Conservation (phyloP, 2,329 filamentous ascomycete species). For the Dactylellina haptotyla region DNA sequence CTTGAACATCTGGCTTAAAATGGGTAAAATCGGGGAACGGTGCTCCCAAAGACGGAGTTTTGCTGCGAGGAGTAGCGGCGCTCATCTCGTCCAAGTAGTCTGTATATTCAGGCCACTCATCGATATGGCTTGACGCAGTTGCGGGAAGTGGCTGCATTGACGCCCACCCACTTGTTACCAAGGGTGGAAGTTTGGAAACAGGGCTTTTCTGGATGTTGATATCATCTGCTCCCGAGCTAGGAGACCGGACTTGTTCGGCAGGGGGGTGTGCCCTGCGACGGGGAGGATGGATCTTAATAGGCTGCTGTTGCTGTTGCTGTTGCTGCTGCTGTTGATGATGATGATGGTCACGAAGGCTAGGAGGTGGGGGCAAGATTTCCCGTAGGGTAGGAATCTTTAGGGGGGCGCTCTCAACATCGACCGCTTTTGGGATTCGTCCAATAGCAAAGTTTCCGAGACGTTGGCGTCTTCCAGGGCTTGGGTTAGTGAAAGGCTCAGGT, state of each 20-base stretch:
- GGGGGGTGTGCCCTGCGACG: constrained; percentile 40
- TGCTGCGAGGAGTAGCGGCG: constrained; percentile 31
- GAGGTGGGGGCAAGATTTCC: constrained; percentile 43
- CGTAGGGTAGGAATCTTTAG: constrained; percentile 36
- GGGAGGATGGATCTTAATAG: constrained; percentile 41
- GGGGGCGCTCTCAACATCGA: constrained; percentile 5
- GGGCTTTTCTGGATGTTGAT: constrained; percentile 40
- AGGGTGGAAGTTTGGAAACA: constrained; percentile 20
- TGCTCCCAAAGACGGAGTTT: constrained; percentile 30
- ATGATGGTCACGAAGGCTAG: constrained; percentile 28
- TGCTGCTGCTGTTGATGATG: constrained; percentile 17
- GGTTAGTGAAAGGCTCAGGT: constrained; percentile 35
- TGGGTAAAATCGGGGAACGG: constrained; percentile 21
- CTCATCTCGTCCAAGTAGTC: constrained; percentile 50
- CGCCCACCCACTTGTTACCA: constrained; percentile 36
- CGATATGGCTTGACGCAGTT: constrained; percentile 15
- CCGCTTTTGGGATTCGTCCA: constrained; percentile 42
- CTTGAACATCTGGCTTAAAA: constrained; percentile 44
- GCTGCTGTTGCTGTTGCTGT: constrained; percentile 25
- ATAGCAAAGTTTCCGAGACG: constrained; percentile 35
- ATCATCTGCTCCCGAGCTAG: constrained; percentile 39
- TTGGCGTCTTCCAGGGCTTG: constrained; percentile 35
- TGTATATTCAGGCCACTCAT: constrained; percentile 45
- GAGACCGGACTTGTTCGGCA: constrained; percentile 10
- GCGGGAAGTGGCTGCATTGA: constrained; percentile 11